Evolutionary conservation across 768 basidiomycete genomes (phyloP).

Genomic region (Pisolithus microcarpus): DNA sequence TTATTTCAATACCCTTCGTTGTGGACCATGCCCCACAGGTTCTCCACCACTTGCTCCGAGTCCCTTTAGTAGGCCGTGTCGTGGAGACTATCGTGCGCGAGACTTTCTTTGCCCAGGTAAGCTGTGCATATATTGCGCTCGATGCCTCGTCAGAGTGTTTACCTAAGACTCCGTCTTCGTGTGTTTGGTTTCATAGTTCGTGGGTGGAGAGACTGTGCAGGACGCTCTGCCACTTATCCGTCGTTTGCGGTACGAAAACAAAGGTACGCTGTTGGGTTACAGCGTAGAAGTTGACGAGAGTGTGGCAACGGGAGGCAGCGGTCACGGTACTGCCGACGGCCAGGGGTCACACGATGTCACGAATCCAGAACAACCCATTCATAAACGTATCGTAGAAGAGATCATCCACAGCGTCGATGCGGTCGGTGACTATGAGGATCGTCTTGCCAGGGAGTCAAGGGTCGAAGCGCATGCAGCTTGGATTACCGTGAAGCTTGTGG

Average conservation of each 20-base stretch:
- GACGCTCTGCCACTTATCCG: slow-evolving; percentile 60
- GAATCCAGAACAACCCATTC: slow-evolving; percentile 23
- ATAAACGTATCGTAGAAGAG: slow-evolving; percentile 67
- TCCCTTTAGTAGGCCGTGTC: slow-evolving; percentile 51
- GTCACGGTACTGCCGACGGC: background rate
- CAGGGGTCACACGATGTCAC: slow-evolving; percentile 1
- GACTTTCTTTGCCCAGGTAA: slow-evolving; percentile 83
- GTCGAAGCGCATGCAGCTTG: slow-evolving; percentile 53
- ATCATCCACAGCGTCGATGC: slow-evolving; percentile 71
- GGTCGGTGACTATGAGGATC: slow-evolving; percentile 74
- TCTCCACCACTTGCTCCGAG: slow-evolving; percentile 42
- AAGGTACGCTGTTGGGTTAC: slow-evolving; percentile 75
- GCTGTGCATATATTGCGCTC: slow-evolving; percentile 6
- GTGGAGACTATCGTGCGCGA: slow-evolving; percentile 63
- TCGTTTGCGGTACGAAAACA: slow-evolving; percentile 55
- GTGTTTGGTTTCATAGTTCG: slow-evolving; percentile 50
- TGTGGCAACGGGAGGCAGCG: slow-evolving; percentile 32
- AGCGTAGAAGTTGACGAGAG: slow-evolving; percentile 76
- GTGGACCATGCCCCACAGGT: slow-evolving; percentile 71
- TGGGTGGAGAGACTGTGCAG: slow-evolving; percentile 77
- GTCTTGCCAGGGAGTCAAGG: slow-evolving; percentile 16
- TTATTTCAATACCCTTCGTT: slow-evolving; percentile 69
- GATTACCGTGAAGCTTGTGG: slow-evolving; percentile 80
- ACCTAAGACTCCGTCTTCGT: background rate
- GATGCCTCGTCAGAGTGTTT: background rate